Evolutionary conservation across 306 rosid species (phyloP).

Genomic region (Prunus persica): Prunus_persica_NCBIv2 NC_034009.1:14337001-14337500

Average conservation of each 20-base stretch:
- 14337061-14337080: constrained; percentile 50
- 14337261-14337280: constrained; percentile 55
- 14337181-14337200: constrained; percentile 83
- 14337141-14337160: constrained; percentile 45
- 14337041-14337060: constrained; percentile 33
- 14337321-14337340: constrained; percentile 55
- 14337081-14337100: constrained; percentile 57
- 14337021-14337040: constrained; percentile 21
- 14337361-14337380: constrained; percentile 54
- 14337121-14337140: constrained; percentile 25
- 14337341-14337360: constrained; percentile 53
- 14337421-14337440: constrained; percentile 71
- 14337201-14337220: constrained; percentile 92
- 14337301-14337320: constrained; percentile 49
- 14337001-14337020: neutral
- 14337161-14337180: constrained; percentile 42
- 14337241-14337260: constrained; percentile 94
- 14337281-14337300: constrained; percentile 63
- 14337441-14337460: constrained; percentile 48
- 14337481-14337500: constrained; percentile 65
- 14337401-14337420: constrained; percentile 57
- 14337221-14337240: constrained; percentile 94
- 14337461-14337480: constrained; percentile 93
- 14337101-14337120: constrained; percentile 60
- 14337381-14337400: constrained; percentile 45